Conservation (phyloP, 306 rosid genomes). For the Trifolium repens region DNA sequence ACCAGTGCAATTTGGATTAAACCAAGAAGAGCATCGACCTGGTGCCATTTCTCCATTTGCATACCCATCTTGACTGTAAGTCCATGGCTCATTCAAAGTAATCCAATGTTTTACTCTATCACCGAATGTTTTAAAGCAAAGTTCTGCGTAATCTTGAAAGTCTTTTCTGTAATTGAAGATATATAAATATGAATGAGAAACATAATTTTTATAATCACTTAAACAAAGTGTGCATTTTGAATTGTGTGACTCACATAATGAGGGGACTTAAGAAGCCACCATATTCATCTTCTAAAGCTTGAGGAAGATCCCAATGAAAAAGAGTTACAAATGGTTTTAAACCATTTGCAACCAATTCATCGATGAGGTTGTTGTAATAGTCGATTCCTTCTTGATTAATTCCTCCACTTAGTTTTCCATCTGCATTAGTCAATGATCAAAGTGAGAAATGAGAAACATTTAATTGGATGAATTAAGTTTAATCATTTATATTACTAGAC, state of each 20-base stretch:
- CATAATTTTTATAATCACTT: background rate
- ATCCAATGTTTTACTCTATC: conserved; percentile 68
- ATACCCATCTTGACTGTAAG: conserved; percentile 44
- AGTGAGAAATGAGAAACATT: too few species aligned
- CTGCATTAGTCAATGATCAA: conserved; percentile 28
- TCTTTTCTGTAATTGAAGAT: conserved; percentile 31
- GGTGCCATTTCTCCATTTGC: conserved; percentile 44
- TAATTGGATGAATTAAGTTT: too few species aligned
- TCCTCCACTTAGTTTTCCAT: conserved; percentile 62
- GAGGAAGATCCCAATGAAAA: conserved; percentile 74
- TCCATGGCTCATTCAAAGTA: conserved; percentile 62
- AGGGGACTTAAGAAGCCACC: conserved; percentile 59
- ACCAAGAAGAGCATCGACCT: conserved; percentile 44
- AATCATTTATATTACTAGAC: background rate
- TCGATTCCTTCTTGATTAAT: conserved; percentile 59
- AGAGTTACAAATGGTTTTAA: conserved; percentile 57
- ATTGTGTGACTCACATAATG: conserved; percentile 31
- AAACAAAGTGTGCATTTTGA: background rate
- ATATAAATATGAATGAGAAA: background rate
- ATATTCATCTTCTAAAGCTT: conserved; percentile 58
- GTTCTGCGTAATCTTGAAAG: conserved; percentile 38
- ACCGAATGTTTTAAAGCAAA: conserved; percentile 56
- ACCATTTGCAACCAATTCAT: conserved; percentile 54
- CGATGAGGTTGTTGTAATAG: conserved; percentile 66
- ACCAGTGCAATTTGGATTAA: conserved; percentile 34